Base-by-base conservation (phyloP, 2,329 filamentous ascomycete species). In the Trichoderma sp. region DNA sequence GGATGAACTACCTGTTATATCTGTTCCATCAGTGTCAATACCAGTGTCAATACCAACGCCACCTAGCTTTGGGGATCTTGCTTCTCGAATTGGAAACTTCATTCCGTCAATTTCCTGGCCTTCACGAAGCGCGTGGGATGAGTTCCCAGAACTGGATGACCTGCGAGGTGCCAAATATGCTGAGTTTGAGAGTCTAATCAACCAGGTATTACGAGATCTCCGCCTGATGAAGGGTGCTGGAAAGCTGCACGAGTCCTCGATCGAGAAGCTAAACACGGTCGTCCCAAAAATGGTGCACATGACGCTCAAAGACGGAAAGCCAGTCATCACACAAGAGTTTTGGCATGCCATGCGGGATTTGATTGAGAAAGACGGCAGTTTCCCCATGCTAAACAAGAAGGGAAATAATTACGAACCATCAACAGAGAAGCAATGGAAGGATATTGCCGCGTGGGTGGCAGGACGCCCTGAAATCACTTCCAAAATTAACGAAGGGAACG, bases 281-380 rank as follows among this genome's bases (percentile, higher is more conserved):
- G 77, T 92, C 3, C 90, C 91, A 0, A 81, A 84, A 14, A 73
- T 85, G 11, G 80, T 92, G 5, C 84, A 86, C 70, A 84, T 91
- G 72, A 82, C 84, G 16, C 81, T 83, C 8, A 77, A 80, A 40
- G 77, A 86, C 35, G 89, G 89, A 16, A 82, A 84, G 11, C 78
- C 82, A 0, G 79, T 85, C 27, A 85, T 92, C 19, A 80, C 86
- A 0, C 82, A 87, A 29, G 84, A 88, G 3, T 91, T 93, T 70
- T 93, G 88, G 86, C 82, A 87, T 68, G 90, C 89, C 0, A 76
- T 93, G 10, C 81, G 83, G 29, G 84, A 86, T 65, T 82, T 85
- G 68, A 84, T 91, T 59, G 80, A 79, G 24, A 77, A 80, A 1
- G 86, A 87, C 55, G 79, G 80, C 2, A 78, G 80, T 35, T 81